phyloP scores from a whole-genome alignment of 2,329 filamentous ascomycete genomes.

The Clarireedia paspali region DNA sequence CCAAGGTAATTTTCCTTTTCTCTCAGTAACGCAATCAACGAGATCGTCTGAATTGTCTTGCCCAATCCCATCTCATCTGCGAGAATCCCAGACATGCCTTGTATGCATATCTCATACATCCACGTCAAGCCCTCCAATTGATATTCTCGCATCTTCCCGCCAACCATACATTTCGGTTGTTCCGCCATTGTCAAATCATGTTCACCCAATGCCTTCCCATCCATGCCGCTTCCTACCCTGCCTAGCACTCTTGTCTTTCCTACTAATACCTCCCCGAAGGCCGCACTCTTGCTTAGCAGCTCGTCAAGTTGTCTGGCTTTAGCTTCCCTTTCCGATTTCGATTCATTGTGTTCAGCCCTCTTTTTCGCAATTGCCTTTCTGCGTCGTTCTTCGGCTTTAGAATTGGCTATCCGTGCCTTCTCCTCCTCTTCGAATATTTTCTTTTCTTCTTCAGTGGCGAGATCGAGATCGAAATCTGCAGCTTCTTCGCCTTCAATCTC shows the following conservation, averaged over 20 bases:
- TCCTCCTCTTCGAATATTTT: conserved; percentile 35
- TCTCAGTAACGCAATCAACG: conserved; percentile 63
- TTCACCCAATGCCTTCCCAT: conserved; percentile 52
- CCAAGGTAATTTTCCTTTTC: conserved; percentile 79
- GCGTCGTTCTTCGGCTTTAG: conserved; percentile 34
- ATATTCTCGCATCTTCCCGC: conserved; percentile 88
- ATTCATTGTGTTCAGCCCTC: conserved; percentile 37
- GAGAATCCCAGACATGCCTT: conserved; percentile 55
- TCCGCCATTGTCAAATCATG: conserved; percentile 70
- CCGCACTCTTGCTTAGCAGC: conserved; percentile 49
- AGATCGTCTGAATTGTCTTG: conserved; percentile 46
- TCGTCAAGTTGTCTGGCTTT: conserved; percentile 54
- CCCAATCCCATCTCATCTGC: conserved; percentile 57
- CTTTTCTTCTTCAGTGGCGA: conserved; percentile 24
- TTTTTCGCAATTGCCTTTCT: conserved; percentile 32
- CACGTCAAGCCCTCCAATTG: conserved; percentile 92
- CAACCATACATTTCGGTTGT: conserved; percentile 77
- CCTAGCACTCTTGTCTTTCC: conserved; percentile 57
- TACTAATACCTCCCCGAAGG: conserved; percentile 55
- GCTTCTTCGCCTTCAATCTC: conserved; percentile 5
- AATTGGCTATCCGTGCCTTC: conserved; percentile 40
- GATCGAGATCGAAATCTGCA: conserved; percentile 14
- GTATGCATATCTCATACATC: conserved; percentile 62
- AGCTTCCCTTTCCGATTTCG: conserved; percentile 45
- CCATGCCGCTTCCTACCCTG: conserved; percentile 51